Percentiles rank a stretch among this genome's conserved stretches.
Evolutionary conservation across 768 basidiomycete species (phyloP).

Genomic region (Suillus hirtellus): DNA sequence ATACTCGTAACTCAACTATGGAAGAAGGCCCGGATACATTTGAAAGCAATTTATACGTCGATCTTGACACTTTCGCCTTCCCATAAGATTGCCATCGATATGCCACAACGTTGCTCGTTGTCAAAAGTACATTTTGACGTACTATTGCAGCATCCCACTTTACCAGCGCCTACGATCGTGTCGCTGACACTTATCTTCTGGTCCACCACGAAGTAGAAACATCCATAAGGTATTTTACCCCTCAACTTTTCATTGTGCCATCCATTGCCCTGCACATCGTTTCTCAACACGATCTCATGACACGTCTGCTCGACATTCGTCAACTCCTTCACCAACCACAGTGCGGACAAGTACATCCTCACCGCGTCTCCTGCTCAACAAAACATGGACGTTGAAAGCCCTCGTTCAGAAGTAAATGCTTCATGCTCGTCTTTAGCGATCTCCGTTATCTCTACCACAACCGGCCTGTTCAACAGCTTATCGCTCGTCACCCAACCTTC

Average conservation of each 20-base stretch:
- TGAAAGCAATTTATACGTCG: conserved; percentile 82
- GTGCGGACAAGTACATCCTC: conserved; percentile 67
- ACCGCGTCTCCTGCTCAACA: conserved; percentile 25
- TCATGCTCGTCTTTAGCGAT: conserved; percentile 89
- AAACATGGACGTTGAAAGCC: conserved; percentile 75
- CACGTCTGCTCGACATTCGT: conserved; percentile 71
- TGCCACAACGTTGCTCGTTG: conserved; percentile 25
- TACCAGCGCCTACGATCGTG: conserved; percentile 80
- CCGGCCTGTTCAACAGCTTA: conserved; percentile 73
- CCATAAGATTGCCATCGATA: conserved; percentile 82
- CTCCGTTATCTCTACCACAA: conserved; percentile 79
- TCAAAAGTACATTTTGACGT: conserved; percentile 11
- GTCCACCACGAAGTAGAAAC: conserved; percentile 94
- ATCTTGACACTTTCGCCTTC: conserved; percentile 68
- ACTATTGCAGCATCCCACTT: conserved; percentile 68
- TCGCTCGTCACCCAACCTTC: conserved; percentile 66
- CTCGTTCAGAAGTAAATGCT: conserved; percentile 92
- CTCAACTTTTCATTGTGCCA: conserved; percentile 91
- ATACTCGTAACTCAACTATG: conserved; percentile 63
- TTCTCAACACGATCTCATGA: conserved; percentile 67
- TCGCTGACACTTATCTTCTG: conserved; percentile 90
- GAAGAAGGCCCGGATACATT: conserved; percentile 78
- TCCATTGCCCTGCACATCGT: conserved; percentile 81
- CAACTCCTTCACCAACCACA: conserved; percentile 92
- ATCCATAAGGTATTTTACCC: conserved; percentile 89